Percentiles rank a stretch among this genome's conserved stretches.
Conservation (phyloP, 441 rosid genomes). For the Sinapis alba region DNA sequence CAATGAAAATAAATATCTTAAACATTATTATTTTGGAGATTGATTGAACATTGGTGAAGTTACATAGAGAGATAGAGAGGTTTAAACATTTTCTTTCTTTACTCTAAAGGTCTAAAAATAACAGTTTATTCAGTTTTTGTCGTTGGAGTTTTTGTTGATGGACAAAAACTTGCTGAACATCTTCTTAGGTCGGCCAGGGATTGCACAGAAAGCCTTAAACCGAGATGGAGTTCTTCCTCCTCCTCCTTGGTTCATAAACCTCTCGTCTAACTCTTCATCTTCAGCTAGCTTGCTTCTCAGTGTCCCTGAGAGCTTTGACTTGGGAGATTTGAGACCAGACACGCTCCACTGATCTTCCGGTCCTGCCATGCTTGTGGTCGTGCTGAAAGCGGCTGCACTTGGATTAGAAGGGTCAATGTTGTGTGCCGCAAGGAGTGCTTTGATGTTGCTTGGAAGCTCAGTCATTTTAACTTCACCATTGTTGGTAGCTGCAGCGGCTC, state of each 20-base stretch:
- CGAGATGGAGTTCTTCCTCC: conserved; percentile 63
- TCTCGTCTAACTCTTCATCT: conserved; percentile 66
- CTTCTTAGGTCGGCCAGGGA: conserved; percentile 76
- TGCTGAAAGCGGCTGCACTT: conserved; percentile 61
- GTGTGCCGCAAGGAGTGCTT: conserved; percentile 79
- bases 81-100: conserved; percentile 25
- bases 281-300: conserved; percentile 86
- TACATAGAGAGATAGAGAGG: conserved; percentile 13
- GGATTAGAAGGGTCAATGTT: conserved; percentile 78
- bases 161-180: conserved; percentile 88
- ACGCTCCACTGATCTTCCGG: conserved; percentile 92
- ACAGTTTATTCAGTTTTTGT: conserved; percentile 51
- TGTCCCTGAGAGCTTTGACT: conserved; percentile 67
- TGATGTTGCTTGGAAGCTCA: conserved; percentile 80
- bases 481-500: conserved; percentile 61
- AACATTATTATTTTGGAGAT: conserved; percentile 24
- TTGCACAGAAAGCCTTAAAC: conserved; percentile 74
- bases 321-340: conserved; percentile 83
- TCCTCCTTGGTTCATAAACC: conserved; percentile 57
- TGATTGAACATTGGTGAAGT: conserved; percentile 34
- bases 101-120: conserved; percentile 30
- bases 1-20: conserved; percentile 1
- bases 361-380: conserved; percentile 60
- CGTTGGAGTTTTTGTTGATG: conserved; percentile 64
- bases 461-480: conserved; percentile 61